Evolutionary conservation across 345 rosid species (phyloP).

Genomic region (Syzygium aqueum): DNA sequence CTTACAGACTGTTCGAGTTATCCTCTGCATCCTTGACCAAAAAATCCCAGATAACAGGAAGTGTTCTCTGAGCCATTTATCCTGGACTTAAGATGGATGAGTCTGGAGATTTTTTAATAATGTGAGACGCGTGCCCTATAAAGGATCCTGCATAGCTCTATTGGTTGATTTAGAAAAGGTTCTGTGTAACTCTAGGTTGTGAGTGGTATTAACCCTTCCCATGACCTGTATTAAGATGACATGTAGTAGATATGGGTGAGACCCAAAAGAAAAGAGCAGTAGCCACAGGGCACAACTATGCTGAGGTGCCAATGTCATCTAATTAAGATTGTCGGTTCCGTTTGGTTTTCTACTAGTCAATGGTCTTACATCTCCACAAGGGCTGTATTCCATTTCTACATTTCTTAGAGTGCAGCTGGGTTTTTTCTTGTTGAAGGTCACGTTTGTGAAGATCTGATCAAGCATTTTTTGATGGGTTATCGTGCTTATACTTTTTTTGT

Average conservation of each 20-base stretch:
- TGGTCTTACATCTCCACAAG: neutral
- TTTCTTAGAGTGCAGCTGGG: neutral
- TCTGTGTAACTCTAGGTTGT: neutral
- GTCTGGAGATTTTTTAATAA: neutral
- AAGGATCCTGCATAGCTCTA: neutral
- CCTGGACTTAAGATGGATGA: neutral
- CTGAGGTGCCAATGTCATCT: neutral
- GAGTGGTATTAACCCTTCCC: neutral
- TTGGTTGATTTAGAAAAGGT: neutral
- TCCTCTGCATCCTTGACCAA: neutral
- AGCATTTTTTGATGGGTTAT: neutral
- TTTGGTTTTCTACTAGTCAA: neutral
- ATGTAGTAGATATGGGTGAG: neutral
- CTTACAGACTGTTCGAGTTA: neutral
- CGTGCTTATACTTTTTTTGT: neutral
- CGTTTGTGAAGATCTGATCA: neutral
- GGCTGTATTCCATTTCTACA: neutral
- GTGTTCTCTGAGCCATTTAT: neutral
- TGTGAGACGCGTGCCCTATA: neutral
- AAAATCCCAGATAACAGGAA: neutral
- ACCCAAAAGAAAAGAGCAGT: neutral
- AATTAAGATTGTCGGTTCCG: neutral
- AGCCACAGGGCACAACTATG: neutral
- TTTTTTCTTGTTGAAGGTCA: neutral
- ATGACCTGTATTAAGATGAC: neutral